Percentiles rank a stretch among this genome's conserved stretches.
phyloP scores from a whole-genome alignment of 108 stramenopile species.

The Thalassiosira profunda region DNA sequence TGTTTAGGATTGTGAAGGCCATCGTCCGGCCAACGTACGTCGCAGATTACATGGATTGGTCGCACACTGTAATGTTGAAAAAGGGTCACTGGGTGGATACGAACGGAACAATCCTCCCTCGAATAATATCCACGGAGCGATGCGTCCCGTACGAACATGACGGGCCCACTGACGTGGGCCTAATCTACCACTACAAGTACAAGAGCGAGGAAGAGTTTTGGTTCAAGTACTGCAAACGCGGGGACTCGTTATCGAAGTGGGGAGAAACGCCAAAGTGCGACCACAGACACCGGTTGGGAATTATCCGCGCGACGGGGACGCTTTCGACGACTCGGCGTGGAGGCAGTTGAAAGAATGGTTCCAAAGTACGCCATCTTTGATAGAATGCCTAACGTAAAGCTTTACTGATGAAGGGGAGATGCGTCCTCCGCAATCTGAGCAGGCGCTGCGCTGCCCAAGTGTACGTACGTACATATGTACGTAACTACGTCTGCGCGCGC shows the following conservation, averaged over 20 bases:
- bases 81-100: constrained; percentile 10
- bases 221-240: not conserved
- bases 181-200: not conserved
- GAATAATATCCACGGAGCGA: too few relatives aligned
- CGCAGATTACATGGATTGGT: not conserved
- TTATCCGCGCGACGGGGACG: not conserved
- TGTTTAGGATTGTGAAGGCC: constrained; percentile 4
- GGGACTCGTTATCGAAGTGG: not conserved
- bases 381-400: not conserved
- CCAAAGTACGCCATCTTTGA: constrained; percentile 20
- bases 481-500: too few relatives aligned
- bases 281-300: not conserved
- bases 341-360: constrained; percentile 5
- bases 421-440: too few relatives aligned
- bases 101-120: too few relatives aligned
- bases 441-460: too few relatives aligned
- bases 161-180: not conserved
- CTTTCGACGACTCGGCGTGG: not conserved
- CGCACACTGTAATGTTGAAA: constrained; percentile 2
- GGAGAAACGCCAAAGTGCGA: not conserved
- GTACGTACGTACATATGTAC: too few relatives aligned
- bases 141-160: too few relatives aligned
- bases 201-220: not conserved
- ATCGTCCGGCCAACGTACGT: not conserved
- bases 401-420: too few relatives aligned